Percentiles rank a stretch among this genome's conserved stretches.
These are phyloP conservation scores for Termitomyces sp. DNA, from an alignment of 768 basidiomycete species.

Conservation along the genomic window DNA sequence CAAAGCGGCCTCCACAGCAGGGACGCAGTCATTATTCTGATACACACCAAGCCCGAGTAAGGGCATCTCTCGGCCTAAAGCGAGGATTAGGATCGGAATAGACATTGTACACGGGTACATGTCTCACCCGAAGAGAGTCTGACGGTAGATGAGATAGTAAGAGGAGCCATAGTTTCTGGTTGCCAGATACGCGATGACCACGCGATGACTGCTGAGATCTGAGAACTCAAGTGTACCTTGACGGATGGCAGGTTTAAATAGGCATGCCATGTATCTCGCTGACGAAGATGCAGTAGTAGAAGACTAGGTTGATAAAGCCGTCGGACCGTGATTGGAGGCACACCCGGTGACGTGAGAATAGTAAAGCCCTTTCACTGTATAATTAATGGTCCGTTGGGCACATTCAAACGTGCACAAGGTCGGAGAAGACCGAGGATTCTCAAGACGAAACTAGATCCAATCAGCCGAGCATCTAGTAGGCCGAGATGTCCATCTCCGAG, in stretches of 20 bases:
- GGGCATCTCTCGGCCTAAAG: constrained; percentile 51
- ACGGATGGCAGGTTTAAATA: background rate
- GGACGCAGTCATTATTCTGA: constrained; percentile 49
- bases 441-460: background rate
- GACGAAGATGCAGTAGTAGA: background rate
- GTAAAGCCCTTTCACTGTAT: background rate
- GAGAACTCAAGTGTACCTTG: background rate
- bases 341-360: background rate
- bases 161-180: background rate
- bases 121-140: constrained; percentile 10
- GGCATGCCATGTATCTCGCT: background rate
- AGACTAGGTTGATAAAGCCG: background rate
- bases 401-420: background rate
- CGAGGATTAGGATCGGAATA: background rate
- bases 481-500: background rate
- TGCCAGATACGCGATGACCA: background rate
- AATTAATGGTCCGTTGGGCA: background rate
- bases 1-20: constrained; percentile 58
- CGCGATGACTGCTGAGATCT: background rate
- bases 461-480: background rate
- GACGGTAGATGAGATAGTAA: constrained; percentile 5
- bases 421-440: background rate
- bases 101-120: background rate
- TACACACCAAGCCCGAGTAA: constrained; percentile 66
- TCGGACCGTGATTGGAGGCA: background rate